phyloP scores from a whole-genome alignment of 2,329 filamentous ascomycete species.

The Colletotrichum sp. region DNA sequence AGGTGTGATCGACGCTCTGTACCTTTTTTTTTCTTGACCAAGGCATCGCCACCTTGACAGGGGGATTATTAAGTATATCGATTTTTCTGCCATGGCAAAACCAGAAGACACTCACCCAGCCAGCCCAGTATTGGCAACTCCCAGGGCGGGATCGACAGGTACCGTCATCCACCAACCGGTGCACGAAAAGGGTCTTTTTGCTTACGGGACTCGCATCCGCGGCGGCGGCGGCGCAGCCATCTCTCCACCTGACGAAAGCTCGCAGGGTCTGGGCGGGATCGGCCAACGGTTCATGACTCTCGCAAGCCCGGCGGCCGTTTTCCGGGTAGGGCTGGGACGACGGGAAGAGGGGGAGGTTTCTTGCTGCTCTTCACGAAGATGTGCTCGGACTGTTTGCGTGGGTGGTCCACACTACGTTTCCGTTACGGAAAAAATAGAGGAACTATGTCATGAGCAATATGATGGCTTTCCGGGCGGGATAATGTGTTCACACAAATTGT shows the following conservation, averaged over 20 bases:
- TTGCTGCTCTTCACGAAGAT: not conserved
- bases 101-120: not conserved
- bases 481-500: not conserved
- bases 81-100: not conserved
- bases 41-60: constrained; percentile 1
- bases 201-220: not conserved
- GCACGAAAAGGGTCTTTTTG: not conserved
- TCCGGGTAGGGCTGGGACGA: constrained; percentile 10
- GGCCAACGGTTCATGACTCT: constrained; percentile 15
- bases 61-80: not conserved
- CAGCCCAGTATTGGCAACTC: not conserved
- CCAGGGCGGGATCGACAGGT: constrained; percentile 4
- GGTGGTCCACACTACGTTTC: not conserved
- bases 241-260: not conserved
- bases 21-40: not conserved
- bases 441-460: not conserved
- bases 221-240: not conserved
- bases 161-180: not conserved
- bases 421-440: not conserved
- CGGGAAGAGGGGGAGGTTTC: not conserved
- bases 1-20: constrained; percentile 3
- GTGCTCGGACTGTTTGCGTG: not conserved
- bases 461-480: not conserved
- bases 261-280: constrained; percentile 11
- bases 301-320: constrained; percentile 1